These are phyloP conservation scores for Sporisorium graminicola DNA, from an alignment of 1,284 basidiomycete species.

Conservation along the genomic window DNA sequence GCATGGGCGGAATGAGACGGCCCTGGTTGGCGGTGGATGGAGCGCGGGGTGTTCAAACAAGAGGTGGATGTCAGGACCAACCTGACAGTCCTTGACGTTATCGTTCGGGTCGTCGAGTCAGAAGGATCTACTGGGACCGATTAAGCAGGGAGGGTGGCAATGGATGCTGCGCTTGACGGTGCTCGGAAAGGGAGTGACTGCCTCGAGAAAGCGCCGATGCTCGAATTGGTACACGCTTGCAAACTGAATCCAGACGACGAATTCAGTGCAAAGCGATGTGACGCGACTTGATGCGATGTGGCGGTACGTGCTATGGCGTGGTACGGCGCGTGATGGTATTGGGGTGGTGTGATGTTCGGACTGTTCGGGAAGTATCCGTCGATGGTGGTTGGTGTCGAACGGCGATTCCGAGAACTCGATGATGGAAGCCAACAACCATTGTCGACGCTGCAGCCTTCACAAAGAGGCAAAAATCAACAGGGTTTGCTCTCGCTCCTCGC, in stretches of 20 bases:
- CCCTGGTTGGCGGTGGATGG: conserved; percentile 13
- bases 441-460: conserved; percentile 11
- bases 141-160: background rate
- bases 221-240: background rate
- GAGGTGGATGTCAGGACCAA: background rate
- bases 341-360: no score
- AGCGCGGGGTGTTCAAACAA: background rate
- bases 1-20: conserved; percentile 10
- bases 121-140: background rate
- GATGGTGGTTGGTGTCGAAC: conserved; percentile 21
- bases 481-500: conserved; percentile 12
- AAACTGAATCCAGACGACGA: background rate
- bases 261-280: background rate
- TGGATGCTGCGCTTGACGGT: background rate
- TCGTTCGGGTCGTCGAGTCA: background rate
- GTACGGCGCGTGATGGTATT: no score
- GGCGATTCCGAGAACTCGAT: conserved; percentile 10
- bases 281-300: no score
- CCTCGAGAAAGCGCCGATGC: background rate
- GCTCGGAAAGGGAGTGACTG: background rate
- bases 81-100: background rate
- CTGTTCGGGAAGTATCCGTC: background rate
- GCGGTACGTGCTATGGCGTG: background rate
- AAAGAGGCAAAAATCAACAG: background rate
- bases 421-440: conserved; percentile 4